Evolutionary conservation across 1,284 basidiomycete species (phyloP).

Genomic region (Fistulinella cinereoalba): DNA sequence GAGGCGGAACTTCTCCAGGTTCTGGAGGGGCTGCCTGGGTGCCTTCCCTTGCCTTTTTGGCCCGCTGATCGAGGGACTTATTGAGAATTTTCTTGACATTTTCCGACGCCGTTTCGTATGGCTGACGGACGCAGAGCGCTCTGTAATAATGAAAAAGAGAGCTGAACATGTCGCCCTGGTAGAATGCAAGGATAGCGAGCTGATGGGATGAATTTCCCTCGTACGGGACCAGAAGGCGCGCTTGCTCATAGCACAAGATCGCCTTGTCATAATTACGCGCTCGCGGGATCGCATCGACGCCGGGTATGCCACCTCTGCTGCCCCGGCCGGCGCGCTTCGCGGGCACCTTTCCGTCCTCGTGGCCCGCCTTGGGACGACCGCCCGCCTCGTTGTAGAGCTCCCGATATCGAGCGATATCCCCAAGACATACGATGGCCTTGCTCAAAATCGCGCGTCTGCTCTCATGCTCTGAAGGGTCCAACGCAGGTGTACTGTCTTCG

Average conservation of each 20-base stretch:
- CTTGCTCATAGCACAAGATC: conserved; percentile 80
- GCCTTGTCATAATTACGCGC: conserved; percentile 74
- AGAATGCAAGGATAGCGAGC: conserved; percentile 88
- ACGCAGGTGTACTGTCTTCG: conserved; percentile 42
- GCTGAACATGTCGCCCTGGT: conserved; percentile 78
- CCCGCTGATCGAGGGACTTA: conserved; percentile 58
- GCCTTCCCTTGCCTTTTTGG: conserved; percentile 43
- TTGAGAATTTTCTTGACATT: conserved; percentile 77
- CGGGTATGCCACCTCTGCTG: conserved; percentile 43
- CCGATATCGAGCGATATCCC: conserved; percentile 91
- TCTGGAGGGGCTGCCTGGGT: conserved; percentile 30
- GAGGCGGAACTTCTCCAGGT: conserved; percentile 37
- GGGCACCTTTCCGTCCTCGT: conserved; percentile 49
- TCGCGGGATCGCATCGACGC: conserved; percentile 42
- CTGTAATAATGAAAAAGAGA: conserved; percentile 89
- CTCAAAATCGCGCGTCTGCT: conserved; percentile 71
- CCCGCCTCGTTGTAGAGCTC: conserved; percentile 82
- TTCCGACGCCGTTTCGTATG: conserved; percentile 84
- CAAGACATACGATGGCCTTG: conserved; percentile 88
- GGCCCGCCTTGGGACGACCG: conserved; percentile 60
- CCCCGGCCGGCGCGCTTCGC: conserved; percentile 43
- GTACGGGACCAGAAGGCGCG: conserved; percentile 75
- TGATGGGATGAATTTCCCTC: conserved; percentile 92
- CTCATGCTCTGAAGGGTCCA: conserved; percentile 54
- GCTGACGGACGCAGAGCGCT: conserved; percentile 81